phyloP scores from a whole-genome alignment of 805 yeast species.

The Kazachstania kunashirensis region DNA sequence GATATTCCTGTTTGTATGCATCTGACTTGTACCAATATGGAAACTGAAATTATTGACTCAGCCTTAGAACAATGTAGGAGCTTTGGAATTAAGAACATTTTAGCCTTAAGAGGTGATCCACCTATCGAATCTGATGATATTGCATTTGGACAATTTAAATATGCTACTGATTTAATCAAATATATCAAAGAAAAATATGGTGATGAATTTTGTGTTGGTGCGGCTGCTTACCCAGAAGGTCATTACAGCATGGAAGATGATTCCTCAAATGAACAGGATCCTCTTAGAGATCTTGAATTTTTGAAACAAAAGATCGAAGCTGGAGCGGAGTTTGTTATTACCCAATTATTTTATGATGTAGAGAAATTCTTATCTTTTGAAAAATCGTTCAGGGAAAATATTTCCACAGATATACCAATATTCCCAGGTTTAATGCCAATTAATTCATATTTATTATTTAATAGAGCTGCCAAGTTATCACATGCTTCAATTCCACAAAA shows the following conservation, averaged over 20 bases:
- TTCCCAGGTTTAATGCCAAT: constrained; percentile 91
- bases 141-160: constrained; percentile 40
- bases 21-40: constrained; percentile 92
- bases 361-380: constrained; percentile 65
- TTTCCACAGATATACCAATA: constrained; percentile 41
- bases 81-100: constrained; percentile 76
- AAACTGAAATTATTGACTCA: constrained; percentile 61
- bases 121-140: constrained; percentile 42
- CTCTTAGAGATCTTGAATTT: constrained; percentile 61
- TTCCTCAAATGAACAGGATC: constrained; percentile 46
- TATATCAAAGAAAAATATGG: constrained; percentile 67
- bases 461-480: constrained; percentile 79
- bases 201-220: constrained; percentile 85
- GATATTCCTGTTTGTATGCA: constrained; percentile 89
- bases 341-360: constrained; percentile 88
- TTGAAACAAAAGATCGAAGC: constrained; percentile 80
- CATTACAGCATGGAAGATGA: constrained; percentile 33
- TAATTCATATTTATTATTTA: constrained; percentile 70
- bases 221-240: constrained; percentile 97
- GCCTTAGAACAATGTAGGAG: constrained; percentile 64
- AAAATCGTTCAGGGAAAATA: constrained; percentile 34
- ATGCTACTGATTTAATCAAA: constrained; percentile 79
- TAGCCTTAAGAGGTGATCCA: constrained; percentile 94
- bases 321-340: constrained; percentile 89
- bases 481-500: constrained; percentile 71